Base-by-base conservation (phyloP, 257 asterid genomes). In the Scutellaria galericulata region DNA sequence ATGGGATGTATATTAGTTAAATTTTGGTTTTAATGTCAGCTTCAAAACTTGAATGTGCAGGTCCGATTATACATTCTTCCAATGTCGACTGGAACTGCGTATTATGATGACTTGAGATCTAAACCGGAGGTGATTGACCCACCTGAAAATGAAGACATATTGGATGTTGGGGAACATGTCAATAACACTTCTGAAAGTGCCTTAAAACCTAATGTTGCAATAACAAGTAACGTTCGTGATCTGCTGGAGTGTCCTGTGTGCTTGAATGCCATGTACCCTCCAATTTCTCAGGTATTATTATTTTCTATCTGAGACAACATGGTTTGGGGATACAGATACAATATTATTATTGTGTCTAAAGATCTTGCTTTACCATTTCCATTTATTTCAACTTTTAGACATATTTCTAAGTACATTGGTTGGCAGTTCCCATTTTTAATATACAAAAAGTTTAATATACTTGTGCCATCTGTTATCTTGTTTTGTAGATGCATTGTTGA, bases 231-330 rank as follows among this genome's bases (percentile, higher is more conserved):
- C 54, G 84, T 81, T 24, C 84, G 88, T 11, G 88, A 82, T 60
- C 78, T 82, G 18, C 75, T 79, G 61, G 84, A 82, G 61, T 82
- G 84, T 59, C 86, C 84, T 14, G 82, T 82, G 64, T 82, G 86
- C 84, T 79, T 79, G 71, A 83, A 77, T 62, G 82, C 87, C 20
- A 83, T 83, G 87, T 79, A 83, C 75, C 87, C 87, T 47, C 87
- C 87, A 42, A 83, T 79, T 55, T 80, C 77, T 71, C 87, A 83
- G 84, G 87, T 83, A 75, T 22, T 2, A 0, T 39, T 56, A 24
- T 31, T 41, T 41, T 24, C 5, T 48, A 18, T 48, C 65, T 37
- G 39, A 40, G 57, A 66, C 39, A 54, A 54, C 22, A 13, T 64
- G 63, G 37, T 7, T 51, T 51, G 55, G 6, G 0, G 72, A 20